Base-by-base conservation (phyloP, 2,329 filamentous ascomycete species). In the Penicillium sp. region DNA sequence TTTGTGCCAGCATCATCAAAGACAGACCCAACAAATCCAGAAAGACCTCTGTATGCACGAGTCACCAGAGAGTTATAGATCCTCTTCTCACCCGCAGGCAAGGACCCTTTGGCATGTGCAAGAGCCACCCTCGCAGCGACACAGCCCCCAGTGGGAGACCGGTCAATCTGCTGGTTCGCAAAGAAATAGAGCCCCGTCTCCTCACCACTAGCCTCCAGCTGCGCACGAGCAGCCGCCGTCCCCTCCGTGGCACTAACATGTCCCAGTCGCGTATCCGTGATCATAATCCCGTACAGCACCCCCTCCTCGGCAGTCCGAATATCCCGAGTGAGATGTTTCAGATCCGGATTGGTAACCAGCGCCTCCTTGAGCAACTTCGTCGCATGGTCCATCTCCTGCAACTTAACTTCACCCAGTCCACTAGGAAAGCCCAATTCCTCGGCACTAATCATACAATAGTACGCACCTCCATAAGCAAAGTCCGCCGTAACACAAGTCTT, bases 101-200 rank as follows among this genome's bases (percentile, higher is more conserved):
- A 57, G 13, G 59, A 11, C 0, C 67, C 68, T 53, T 73, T 71
- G 2, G 68, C 66, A 62, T 73, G 60, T 16, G 74, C 74, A 8
- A 75, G 63, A 8, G 74, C 72, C 58, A 74, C 66, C 3, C 75
- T 66, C 4, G 74, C 75, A 8, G 71, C 67, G 9, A 77, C 75
- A 51, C 70, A 75, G 15, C 69, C 68, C 3, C 75, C 75, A 10
- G 74, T 76, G 1, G 69, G 72, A 50, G 74, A 73, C 19, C 78
- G 72, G 63, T 84, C 80, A 41, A 82, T 74, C 58, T 81, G 76
- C 51, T 76, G 73, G 29, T 79, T 74, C 0, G 77, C 77, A 58
- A 80, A 77, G 66, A 75, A 76, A 61, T 76, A 80, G 0, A 79
- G 57, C 0, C 78, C 78, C 0, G 73, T 75, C 59, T 81, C 79